Base-by-base conservation (phyloP, 768 basidiomycete species). In the Tubosaeta sp. region DNA sequence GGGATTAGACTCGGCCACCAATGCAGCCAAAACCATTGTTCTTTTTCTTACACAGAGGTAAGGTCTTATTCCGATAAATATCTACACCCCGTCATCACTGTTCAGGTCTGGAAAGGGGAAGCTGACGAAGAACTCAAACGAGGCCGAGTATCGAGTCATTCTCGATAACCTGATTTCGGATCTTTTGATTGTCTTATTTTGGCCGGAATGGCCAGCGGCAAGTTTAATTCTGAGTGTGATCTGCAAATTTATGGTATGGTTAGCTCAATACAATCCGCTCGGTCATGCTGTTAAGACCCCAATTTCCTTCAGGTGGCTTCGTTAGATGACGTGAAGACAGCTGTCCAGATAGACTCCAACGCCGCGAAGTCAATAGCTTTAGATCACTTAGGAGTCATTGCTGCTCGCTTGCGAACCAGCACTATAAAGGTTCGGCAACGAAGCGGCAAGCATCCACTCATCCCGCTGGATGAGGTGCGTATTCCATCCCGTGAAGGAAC, bases 121-220 rank as follows among this genome's bases (percentile, higher is more conserved):
- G 62, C 74, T 83, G 6, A 90, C 88, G 13, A 95, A 95, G 67
- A 91, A 88, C 58, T 86, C 93, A 0, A 93, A 91, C 59, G 97
- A 99, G 64, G 85, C 89, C 6, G 95, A 98, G 65, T 97, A 97
- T 66, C 84, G 93, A 45, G 77, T 85, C 0, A 92, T 98, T 35
- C 88, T 98, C 53, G 95, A 98, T 63, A 89, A 89, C 60, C 74
- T 98, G 11, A 83, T 98, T 38, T 83, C 84, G 2, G 97, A 99
- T 64, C 74, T 97, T 22, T 77, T 98, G 22, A 79, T 81, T 9
- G 93, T 97, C 17, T 74, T 97, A 6, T 94, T 88, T 65, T 91
- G 91, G 83, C 95, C 97, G 0, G 97, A 99, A 69, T 99, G 95
- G 94, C 97, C 97, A 6, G 95, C 91, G 10, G 91, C 97, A 2